These are phyloP conservation scores for Penicillium sp. DNA, from an alignment of 2,329 filamentous ascomycete species.

Conservation along the genomic window DNA sequence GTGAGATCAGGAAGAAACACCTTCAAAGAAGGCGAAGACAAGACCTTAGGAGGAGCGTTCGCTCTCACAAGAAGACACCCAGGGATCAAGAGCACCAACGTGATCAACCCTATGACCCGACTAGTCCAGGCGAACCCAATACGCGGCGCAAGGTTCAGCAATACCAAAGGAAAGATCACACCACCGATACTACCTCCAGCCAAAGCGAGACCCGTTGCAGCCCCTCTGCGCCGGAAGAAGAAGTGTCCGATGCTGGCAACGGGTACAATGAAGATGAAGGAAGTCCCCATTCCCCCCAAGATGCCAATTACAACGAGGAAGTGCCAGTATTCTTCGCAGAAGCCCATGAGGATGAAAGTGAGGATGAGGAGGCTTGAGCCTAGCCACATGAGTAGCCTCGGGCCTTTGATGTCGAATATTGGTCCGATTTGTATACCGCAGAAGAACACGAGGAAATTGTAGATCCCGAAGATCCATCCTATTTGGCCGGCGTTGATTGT, in stretches of 20 bases:
- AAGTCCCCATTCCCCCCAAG: slow-evolving; percentile 15
- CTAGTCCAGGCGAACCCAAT: slow-evolving; percentile 22
- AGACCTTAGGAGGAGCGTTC: slow-evolving; percentile 9
- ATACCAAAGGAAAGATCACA: slow-evolving; percentile 21
- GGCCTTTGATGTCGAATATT: slow-evolving; percentile 39
- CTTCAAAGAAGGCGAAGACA: slow-evolving; percentile 14
- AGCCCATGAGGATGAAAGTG: slow-evolving; percentile 27
- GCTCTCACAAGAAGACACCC: slow-evolving; percentile 15
- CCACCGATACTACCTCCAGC: slow-evolving; percentile 19
- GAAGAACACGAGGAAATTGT: slow-evolving; percentile 41
- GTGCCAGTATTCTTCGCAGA: slow-evolving; percentile 19
- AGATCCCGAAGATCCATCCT: slow-evolving; percentile 44
- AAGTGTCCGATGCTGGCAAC: slow-evolving; percentile 18
- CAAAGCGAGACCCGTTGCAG: slow-evolving; percentile 17
- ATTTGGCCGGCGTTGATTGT: slow-evolving; percentile 29
- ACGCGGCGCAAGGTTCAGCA: slow-evolving; percentile 12
- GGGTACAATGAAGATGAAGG: slow-evolving; percentile 20
- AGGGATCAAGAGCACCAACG: slow-evolving; percentile 13
- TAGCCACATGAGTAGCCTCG: slow-evolving; percentile 21
- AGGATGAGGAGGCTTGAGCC: slow-evolving; percentile 28
- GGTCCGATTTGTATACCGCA: slow-evolving; percentile 33
- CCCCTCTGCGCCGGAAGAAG: slow-evolving; percentile 16
- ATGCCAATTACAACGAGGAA: slow-evolving; percentile 17
- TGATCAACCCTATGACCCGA: slow-evolving; percentile 17
- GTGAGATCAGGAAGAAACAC: slow-evolving; percentile 16